Base-by-base conservation (phyloP, 208 protist genomes). In the Leptomonas seymouri region DNA sequence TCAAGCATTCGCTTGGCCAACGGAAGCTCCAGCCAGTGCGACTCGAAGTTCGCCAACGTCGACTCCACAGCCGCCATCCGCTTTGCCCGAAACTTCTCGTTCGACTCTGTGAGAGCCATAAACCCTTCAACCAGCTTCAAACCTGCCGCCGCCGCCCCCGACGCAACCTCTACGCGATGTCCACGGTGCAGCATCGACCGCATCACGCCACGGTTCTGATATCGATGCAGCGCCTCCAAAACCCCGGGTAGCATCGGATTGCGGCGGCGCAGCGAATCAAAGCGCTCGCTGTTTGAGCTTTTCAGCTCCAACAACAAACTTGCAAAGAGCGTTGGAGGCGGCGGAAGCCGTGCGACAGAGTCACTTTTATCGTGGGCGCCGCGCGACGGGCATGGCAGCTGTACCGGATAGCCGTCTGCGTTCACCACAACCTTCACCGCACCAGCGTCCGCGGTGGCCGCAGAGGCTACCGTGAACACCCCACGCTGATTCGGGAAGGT, bases 141-240 rank as follows among this genome's bases (percentile, higher is more conserved):
- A 14, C 21, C 30, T n/a, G 50, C 69, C 11, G 68, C 42, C 15
- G 59, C 70, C 50, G 60, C 69, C 65, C 34, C 69, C 1, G 75
- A 15, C 14, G 72, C 31, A 18, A 81, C 53, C 31, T 86, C 71
- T 6, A 91, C 59, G 48, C 62, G 64, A 34, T 72, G 61, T 12
- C 89, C 89, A 9, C 85, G 79, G 25, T 88, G 84, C 45, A 91
- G 65, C 21, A 86, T 71, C 25, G 78, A 65, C n/a, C 89, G 85
- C 63, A 94, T 34, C 59, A 94, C 56, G 1, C 80, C 76, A 21
- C 86, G 76, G 53, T 91, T 83, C 27, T 80, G 66, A 56, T 90
- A 84, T 8, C 89, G 89, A 41, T 90, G 82, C 16, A 90, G 74
- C 14, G 73, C 83, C 20, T 27, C 54, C 34, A 94, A 58, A 11